Base-by-base conservation (phyloP, 108 stramenopile species). In the Hondaea fermentalgiana region DNA sequence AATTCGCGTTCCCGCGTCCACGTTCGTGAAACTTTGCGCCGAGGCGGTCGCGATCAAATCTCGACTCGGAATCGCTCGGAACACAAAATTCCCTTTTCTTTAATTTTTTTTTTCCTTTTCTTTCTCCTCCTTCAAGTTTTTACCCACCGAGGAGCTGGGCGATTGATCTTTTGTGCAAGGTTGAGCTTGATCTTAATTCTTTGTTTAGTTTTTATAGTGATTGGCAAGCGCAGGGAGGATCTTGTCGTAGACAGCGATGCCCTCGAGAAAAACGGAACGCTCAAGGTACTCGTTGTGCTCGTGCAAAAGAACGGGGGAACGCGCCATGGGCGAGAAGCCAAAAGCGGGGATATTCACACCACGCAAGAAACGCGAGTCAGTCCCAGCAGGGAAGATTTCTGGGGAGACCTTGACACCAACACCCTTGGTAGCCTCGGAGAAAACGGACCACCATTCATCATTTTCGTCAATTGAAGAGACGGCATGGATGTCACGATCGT, bases 381-480 rank as follows among this genome's bases (percentile, higher is more conserved):
- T 98, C 35, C 96, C 97, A 5, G 97, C 98, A 5, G 98, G 98
- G 93, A 98, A 98, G n/a, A 98, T 94, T 88, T 96, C 95, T 0
- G 98, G 96, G 57, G 88, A 92, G 17, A 97, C 76, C 44, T 90
- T 49, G 55, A 94, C 91, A 10, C 95, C 97, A 88, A 94, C 95
- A 23, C 72, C 71, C 45, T 88, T 35, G 91, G 97, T 83, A 3
- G 95, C 93, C 58, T 94, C 93, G 28, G 58, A 60, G 72, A 97
- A 97, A n/a, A 96, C 89, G n/a, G 72, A 93, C 90, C 95, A 99
- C 97, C 97, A 98, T 2, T 97, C 97, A 89, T 99, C 98, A 25
- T 92, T 72, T 5, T 89, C 91, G 89, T 98, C 97, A 5, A 93
- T 95, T 4, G 90, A 47, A 25, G 97, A 97, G 3, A 93, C 91